phyloP scores from a whole-genome alignment of 2,329 filamentous ascomycete species.

The Penicillium fuscoglaucum region DNA sequence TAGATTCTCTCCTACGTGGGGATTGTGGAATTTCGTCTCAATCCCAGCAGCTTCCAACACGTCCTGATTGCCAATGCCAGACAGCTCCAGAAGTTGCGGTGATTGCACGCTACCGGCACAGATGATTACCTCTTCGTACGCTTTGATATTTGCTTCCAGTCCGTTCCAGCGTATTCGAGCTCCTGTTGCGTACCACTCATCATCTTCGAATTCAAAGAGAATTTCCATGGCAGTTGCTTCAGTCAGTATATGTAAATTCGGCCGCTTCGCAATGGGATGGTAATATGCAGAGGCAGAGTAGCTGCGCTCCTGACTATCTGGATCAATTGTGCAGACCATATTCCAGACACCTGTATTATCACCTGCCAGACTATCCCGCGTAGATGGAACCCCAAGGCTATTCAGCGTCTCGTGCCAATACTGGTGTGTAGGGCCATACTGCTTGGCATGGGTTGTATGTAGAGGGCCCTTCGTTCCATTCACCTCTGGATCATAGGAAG shows the following conservation, averaged over 20 bases:
- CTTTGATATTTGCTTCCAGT: constrained; percentile 36
- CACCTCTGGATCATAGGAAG: constrained; percentile 13
- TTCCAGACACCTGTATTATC: constrained; percentile 46
- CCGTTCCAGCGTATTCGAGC: constrained; percentile 45
- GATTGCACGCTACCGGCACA: constrained; percentile 59
- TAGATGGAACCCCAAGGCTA: constrained; percentile 40
- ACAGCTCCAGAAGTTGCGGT: constrained; percentile 61
- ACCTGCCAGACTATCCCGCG: constrained; percentile 41
- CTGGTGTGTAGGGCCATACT: constrained; percentile 39
- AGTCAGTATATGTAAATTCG: constrained; percentile 52
- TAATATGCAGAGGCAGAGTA: constrained; percentile 49
- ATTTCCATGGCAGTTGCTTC: constrained; percentile 51
- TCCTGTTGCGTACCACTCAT: constrained; percentile 29
- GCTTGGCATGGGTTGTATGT: constrained; percentile 27
- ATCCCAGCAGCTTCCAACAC: constrained; percentile 48
- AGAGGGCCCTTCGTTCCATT: constrained; percentile 39
- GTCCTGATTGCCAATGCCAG: constrained; percentile 56
- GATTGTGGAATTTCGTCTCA: constrained; percentile 46
- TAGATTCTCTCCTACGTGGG: constrained; percentile 52
- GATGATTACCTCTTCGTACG: constrained; percentile 56
- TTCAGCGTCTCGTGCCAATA: constrained; percentile 50
- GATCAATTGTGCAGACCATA: constrained; percentile 29
- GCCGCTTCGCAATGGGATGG: constrained; percentile 32
- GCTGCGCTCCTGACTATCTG: constrained; percentile 36
- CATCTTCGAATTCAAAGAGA: constrained; percentile 37